phyloP scores from a whole-genome alignment of 1,139 yeast species.

The Yamadazyma jaroonii region DNA sequence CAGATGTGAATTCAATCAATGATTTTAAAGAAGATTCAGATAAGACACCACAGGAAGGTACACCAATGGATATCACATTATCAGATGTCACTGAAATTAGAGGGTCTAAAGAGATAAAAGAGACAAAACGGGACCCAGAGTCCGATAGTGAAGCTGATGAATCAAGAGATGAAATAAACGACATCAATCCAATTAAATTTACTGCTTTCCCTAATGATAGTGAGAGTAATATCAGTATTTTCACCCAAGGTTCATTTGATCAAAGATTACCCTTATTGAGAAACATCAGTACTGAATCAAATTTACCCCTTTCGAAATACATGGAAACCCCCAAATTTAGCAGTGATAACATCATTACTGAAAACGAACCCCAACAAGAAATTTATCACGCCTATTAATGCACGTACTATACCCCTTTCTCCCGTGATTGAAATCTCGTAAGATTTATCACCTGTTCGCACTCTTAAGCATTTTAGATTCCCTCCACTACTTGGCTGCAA shows the following conservation, averaged over 20 bases:
- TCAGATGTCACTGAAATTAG: background rate
- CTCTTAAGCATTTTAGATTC: background rate
- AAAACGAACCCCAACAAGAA: constrained; percentile 16
- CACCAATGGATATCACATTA: background rate
- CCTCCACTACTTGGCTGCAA: background rate
- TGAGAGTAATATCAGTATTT: constrained; percentile 16
- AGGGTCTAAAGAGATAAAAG: background rate
- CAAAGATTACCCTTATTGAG: constrained; percentile 33
- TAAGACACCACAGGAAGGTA: background rate
- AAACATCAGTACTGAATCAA: constrained; percentile 24
- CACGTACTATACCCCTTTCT: background rate
- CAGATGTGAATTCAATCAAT: background rate
- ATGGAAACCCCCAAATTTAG: constrained; percentile 12
- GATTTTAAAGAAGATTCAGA: background rate
- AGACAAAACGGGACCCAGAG: background rate
- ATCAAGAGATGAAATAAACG: constrained; percentile 8
- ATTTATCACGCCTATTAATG: constrained; percentile 18
- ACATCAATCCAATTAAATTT: constrained; percentile 5
- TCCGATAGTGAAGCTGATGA: background rate
- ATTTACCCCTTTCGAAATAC: constrained; percentile 12
- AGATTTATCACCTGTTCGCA: constrained; percentile 1
- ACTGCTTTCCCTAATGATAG: constrained; percentile 13
- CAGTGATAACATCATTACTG: constrained; percentile 18
- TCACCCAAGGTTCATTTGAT: constrained; percentile 24
- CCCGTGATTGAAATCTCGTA: background rate